Evolutionary conservation across 2,329 filamentous ascomycete species (phyloP).

Genomic region (Emmonsia crescens): DNA sequence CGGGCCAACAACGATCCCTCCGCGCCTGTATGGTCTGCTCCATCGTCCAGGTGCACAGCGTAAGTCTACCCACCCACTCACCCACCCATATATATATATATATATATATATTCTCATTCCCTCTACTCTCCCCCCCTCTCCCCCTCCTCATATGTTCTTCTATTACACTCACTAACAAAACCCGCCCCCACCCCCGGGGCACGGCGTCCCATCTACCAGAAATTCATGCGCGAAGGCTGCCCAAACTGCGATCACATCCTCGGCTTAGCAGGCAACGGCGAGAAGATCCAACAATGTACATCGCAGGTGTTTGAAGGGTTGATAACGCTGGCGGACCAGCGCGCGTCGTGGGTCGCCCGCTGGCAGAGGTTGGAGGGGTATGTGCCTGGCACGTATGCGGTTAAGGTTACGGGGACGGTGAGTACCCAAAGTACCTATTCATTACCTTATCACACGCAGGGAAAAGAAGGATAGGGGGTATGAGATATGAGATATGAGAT

Average conservation of each 20-base stretch:
- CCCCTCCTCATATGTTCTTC: not conserved
- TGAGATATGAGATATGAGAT: not conserved
- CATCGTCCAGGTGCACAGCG: constrained; percentile 71
- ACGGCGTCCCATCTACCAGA: constrained; percentile 37
- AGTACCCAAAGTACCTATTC: too few species aligned
- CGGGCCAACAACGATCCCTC: constrained; percentile 69
- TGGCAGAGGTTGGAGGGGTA: constrained; percentile 90
- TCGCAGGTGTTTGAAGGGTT: constrained; percentile 92
- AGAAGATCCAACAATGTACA: constrained; percentile 84
- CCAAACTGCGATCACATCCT: constrained; percentile 96
- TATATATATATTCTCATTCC: too few species aligned
- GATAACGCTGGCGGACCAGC: constrained; percentile 74
- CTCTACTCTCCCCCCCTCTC: constrained; percentile 9
- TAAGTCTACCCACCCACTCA: too few species aligned
- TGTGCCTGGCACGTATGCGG: constrained; percentile 80
- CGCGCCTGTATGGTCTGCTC: constrained; percentile 99
- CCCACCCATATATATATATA: not conserved
- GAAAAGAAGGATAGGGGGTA: too few species aligned
- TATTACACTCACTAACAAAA: constrained; percentile 13
- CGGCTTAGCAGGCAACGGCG: constrained; percentile 64
- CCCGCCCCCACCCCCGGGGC: too few species aligned
- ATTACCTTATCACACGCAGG: too few species aligned
- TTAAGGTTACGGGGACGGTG: constrained; percentile 78
- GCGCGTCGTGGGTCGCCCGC: constrained; percentile 83
- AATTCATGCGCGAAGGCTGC: constrained; percentile 78